These are phyloP conservation scores for Albatrellus ellisii DNA, from an alignment of 768 basidiomycete species.

Conservation along the genomic window DNA sequence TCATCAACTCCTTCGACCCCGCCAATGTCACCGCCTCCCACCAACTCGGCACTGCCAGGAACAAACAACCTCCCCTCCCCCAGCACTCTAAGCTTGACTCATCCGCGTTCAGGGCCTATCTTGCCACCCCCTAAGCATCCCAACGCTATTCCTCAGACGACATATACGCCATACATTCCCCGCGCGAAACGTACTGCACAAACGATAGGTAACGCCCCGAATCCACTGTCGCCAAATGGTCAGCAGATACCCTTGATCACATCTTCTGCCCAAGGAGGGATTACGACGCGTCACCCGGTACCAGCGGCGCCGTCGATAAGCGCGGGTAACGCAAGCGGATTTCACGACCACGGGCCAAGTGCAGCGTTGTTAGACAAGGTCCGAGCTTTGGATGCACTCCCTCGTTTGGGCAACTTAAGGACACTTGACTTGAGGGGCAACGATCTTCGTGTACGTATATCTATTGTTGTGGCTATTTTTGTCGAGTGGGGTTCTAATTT, in stretches of 20 bases:
- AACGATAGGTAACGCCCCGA: slow-evolving; percentile 16
- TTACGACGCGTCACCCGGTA: slow-evolving; percentile 32
- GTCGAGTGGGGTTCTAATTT: background rate
- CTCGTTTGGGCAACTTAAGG: slow-evolving; percentile 71
- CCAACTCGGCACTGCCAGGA: slow-evolving; percentile 21
- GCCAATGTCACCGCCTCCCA: slow-evolving; percentile 20
- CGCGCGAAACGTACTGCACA: slow-evolving; percentile 35
- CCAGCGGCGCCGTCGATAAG: slow-evolving; percentile 12
- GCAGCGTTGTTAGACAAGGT: slow-evolving; percentile 80
- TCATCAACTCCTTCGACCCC: slow-evolving; percentile 16
- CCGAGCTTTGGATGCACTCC: slow-evolving; percentile 76
- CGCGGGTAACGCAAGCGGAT: slow-evolving; percentile 4
- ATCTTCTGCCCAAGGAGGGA: slow-evolving; percentile 31
- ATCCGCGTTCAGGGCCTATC: slow-evolving; percentile 25
- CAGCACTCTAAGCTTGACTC: background rate
- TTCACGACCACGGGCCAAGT: slow-evolving; percentile 37
- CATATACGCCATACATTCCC: slow-evolving; percentile 77
- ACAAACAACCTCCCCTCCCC: slow-evolving; percentile 20
- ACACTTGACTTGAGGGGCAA: slow-evolving; percentile 90
- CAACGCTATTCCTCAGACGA: slow-evolving; percentile 43
- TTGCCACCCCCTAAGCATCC: slow-evolving; percentile 40
- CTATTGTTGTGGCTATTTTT: background rate
- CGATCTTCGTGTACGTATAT: slow-evolving; percentile 65
- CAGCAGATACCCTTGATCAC: slow-evolving; percentile 61
- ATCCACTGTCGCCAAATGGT: slow-evolving; percentile 28